Base-by-base conservation (phyloP, 495 filamentous ascomycete species). In the Podospora tetraspora region DNA sequence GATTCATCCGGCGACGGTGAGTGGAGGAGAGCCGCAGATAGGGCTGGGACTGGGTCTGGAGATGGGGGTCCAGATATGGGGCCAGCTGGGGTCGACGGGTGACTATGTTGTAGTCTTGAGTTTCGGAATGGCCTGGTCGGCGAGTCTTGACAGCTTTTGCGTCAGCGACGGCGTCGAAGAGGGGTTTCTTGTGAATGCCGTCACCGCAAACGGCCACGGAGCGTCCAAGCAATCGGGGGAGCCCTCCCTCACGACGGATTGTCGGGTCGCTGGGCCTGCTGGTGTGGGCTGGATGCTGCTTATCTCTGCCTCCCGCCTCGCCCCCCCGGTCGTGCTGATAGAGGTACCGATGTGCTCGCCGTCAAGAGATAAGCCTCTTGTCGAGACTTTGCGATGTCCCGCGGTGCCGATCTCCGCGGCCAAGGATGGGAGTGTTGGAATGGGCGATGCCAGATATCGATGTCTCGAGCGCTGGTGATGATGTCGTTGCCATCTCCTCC, bases 391-490 rank as follows among this genome's bases (percentile, higher is more conserved):
- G 13, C 52, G 52, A 65, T 58, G 25, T 10, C 52, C 24, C 10
- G 23, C 12, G 24, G 59, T 65, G 63, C 52, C 57, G 63, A 65
- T 65, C 63, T 65, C 63, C 63, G 63, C 63, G 63, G 63, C 43
- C 43, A 65, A 65, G 25, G 60, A 32, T 62, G 60, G 24, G 60
- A 62, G 29, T 27, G 27, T 25, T 65, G 27, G 32, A n/a, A 52
- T 52, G 43, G 43, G 43, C 43, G 43, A 52, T n/a, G 43, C 16
- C 19, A 52, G 43, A 52, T 52, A 52, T 52, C 43, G 43, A 52
- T 52, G 19, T 52, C 43, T 6, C 37, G 37, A 43, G 19, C n/a
- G 16, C 37, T n/a, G 43, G 43, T 8, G 43, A 16, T 52, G 43
- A 52, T 52, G 43, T 52, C 43, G 43, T 52, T 52, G 43, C 16